Base-by-base conservation (phyloP, 768 basidiomycete genomes). In the Pisolithus microcarpus region DNA sequence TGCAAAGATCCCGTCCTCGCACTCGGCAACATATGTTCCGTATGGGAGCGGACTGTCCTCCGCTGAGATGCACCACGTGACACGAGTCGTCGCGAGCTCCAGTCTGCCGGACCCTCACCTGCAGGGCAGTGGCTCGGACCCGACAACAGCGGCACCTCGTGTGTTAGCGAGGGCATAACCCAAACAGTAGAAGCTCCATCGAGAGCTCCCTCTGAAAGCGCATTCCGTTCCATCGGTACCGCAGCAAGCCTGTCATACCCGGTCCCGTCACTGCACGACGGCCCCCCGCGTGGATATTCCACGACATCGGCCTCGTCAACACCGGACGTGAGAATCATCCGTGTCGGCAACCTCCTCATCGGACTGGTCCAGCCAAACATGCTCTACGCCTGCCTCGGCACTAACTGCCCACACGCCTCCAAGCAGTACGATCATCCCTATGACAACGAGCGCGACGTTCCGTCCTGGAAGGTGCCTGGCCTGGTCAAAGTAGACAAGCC, bases 321-420 rank as follows among this genome's bases (percentile, higher is more conserved):
- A 30, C 21, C 23, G 24, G 34, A 43, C 15, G 21, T 16, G 13
- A 31, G 34, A 10, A 28, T 42, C 24, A n/a, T 30, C 39, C 11
- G 19, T 28, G 9, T 24, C 49, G 3, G 19, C n/a, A 19, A 31
- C 49, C n/a, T 43, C 53, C 15, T 51, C 58, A 47, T 61, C 55
- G 28, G 66, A 69, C 23, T 73, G 74, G 34, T 75, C 77, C 46
- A 79, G 75, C 38, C 63, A 69, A 71, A 78, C 78, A 28, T 77
- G 66, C 51, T 81, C 75, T 10, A 70, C 72, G 30, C 71, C 73
- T 2, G 85, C 79, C 46, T 85, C 83, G 46, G 89, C 80, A 56
- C 85, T 89, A 45, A 95, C 88, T 18, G 91, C 78, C 87, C 91
- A 94, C 1, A 97, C 93, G 8, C 93, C 93, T 3, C 80, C 77